These are phyloP conservation scores for Fusarium verrucosum DNA, from an alignment of 2,329 filamentous ascomycete species.

Conservation along the genomic window DNA sequence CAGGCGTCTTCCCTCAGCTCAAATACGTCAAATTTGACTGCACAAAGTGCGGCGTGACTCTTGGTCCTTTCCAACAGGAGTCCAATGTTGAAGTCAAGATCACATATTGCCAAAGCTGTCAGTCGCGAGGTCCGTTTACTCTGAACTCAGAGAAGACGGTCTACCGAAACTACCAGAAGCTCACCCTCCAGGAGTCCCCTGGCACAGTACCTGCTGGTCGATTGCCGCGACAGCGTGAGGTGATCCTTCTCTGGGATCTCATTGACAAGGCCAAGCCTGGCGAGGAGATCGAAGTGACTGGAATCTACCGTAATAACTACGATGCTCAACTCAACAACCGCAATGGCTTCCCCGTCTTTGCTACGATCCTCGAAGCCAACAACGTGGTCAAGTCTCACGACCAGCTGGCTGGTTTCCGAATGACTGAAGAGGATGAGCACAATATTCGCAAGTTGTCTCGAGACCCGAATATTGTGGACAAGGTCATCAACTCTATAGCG, in stretches of 20 bases:
- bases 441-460: constrained; percentile 87
- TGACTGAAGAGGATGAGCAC: constrained; percentile 95
- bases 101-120: constrained; percentile 94
- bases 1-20: constrained; percentile 94
- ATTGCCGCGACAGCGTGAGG: constrained; percentile 90
- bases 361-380: constrained; percentile 96
- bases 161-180: constrained; percentile 98
- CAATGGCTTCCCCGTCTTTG: constrained; percentile 98
- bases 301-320: constrained; percentile 98
- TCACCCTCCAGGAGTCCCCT: constrained; percentile 96
- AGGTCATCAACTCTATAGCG: constrained; percentile 90
- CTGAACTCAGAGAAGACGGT: constrained; percentile 98
- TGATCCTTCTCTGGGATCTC: constrained; percentile 94
- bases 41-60: constrained; percentile 87
- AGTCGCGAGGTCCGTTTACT: constrained; percentile 92
- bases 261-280: constrained; percentile 97
- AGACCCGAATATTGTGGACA: constrained; percentile 91
- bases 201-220: constrained; percentile 96
- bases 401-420: constrained; percentile 92
- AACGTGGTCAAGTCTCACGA: constrained; percentile 97
- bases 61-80: constrained; percentile 97
- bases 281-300: constrained; percentile 96
- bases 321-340: constrained; percentile 98
- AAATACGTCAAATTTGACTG: constrained; percentile 99
- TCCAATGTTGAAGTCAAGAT: constrained; percentile 97